Evolutionary conservation across 768 basidiomycete species (phyloP), one percentile per base, ranked within the genome.

Genomic region (Trametes sanguinea): DNA sequence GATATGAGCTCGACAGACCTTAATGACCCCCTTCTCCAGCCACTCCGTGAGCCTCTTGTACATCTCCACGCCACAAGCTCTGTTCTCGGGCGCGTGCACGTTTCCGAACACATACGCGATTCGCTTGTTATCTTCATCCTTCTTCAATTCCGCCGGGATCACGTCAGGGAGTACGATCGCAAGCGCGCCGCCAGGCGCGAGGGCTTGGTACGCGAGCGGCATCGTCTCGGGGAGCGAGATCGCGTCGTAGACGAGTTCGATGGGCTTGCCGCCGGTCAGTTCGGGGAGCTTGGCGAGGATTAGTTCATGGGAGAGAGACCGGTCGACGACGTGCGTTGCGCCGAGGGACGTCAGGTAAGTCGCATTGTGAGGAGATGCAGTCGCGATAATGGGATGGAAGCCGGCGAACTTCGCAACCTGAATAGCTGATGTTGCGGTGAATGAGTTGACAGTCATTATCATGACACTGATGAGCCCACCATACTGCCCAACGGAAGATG

Each of bases 401-500:
- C 61, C 51, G 2, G 45, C 32, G 1, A 53, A 35, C 35, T 62
- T 68, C 8, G 71, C 71, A 0, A 71, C 44, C 55, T 74, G 73
- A 29, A 74, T 67, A 3, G 58, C 69, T 71, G 11, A 37, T 2
- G 6, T 27, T 32, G 10, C 30, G 6, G 6, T 13, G 47, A 11
- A 33, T 33, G 11, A 2, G 4, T 32, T 5, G 16, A 4, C 8
- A 44, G 39, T 6, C 10, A 6, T 27, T 2, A 13, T 17, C 33
- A 1, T 54, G 4, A 27, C 3, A 17, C 35, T 32, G 11, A 46
- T 40, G 32, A 4, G 66, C 73, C 32, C 47, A 72, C 73, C 69
- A 61, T 68, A 69, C 52, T 73, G 71, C 2, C 74, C 74, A 17
- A 75, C 69, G 22, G 69, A 66, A 14, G 67, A 65, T 1, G 71